Percentiles rank a stretch among this genome's conserved stretches.
These are phyloP conservation scores for Thymus quinquecostatus DNA, from an alignment of 257 asterid species.

Conservation along the genomic window DNA sequence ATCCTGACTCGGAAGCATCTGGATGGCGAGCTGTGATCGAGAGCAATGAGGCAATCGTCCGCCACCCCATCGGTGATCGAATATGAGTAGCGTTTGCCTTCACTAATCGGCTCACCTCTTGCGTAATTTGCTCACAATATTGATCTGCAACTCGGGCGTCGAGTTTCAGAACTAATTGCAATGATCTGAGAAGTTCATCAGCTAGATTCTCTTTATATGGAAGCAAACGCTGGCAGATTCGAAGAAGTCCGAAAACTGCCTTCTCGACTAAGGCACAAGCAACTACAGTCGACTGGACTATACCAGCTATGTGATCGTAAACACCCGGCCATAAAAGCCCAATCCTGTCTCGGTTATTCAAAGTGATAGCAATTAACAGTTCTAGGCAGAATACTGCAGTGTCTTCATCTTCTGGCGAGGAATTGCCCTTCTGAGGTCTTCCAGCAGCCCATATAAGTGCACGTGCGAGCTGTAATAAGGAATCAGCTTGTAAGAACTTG, in stretches of 20 bases:
- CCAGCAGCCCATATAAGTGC: slow-evolving; percentile 98
- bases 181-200: slow-evolving; percentile 79
- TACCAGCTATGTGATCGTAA: slow-evolving; percentile 85
- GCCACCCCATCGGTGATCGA: slow-evolving; percentile 85
- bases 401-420: slow-evolving; percentile 92
- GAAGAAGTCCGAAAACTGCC: slow-evolving; percentile 93
- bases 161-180: slow-evolving; percentile 88
- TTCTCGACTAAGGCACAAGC: slow-evolving; percentile 94
- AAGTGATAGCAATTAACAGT: slow-evolving; percentile 83
- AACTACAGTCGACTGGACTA: slow-evolving; percentile 91
- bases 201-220: slow-evolving; percentile 92
- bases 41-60: slow-evolving; percentile 74
- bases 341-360: slow-evolving; percentile 88
- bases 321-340: slow-evolving; percentile 93
- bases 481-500: slow-evolving; percentile 85
- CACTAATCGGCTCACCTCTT: slow-evolving; percentile 87
- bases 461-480: slow-evolving; percentile 86
- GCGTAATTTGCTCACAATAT: slow-evolving; percentile 95
- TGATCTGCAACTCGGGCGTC: slow-evolving; percentile 95
- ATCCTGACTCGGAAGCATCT: slow-evolving; percentile 95
- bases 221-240: slow-evolving; percentile 86
- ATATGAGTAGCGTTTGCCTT: slow-evolving; percentile 82
- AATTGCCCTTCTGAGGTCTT: slow-evolving; percentile 82
- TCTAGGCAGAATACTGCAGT: slow-evolving; percentile 97
- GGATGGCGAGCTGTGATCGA: slow-evolving; percentile 90